Conservation (phyloP, 106 monocot species). For the Phalaenopsis aphrodite region DNA sequence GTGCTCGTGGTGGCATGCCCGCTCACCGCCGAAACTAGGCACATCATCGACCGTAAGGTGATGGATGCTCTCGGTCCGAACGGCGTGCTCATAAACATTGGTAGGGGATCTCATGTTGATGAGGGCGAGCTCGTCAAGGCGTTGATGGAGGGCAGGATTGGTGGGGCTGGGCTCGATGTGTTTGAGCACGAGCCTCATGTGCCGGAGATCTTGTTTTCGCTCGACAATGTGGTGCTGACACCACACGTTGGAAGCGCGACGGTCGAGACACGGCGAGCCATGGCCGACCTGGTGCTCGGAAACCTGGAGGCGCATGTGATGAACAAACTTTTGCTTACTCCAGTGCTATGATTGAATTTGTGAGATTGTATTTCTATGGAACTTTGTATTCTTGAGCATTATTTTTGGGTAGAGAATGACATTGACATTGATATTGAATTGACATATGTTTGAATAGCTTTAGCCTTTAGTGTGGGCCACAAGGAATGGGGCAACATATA, state of each 20-base stretch:
- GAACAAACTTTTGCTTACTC: slow-evolving; percentile 54
- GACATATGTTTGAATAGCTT: no score
- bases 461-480: no score
- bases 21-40: slow-evolving; percentile 37
- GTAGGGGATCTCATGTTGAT: slow-evolving; percentile 48
- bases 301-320: slow-evolving; percentile 55
- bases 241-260: slow-evolving; percentile 70
- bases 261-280: slow-evolving; percentile 36
- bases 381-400: no score
- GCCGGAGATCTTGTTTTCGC: slow-evolving; percentile 34
- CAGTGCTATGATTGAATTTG: slow-evolving; percentile 28
- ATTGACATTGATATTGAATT: no score
- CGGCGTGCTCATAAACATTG: slow-evolving; percentile 64
- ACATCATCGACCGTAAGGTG: slow-evolving; percentile 44
- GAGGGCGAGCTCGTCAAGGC: slow-evolving; percentile 56
- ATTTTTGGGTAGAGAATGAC: no score
- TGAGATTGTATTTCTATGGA: no score
- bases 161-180: slow-evolving; percentile 72
- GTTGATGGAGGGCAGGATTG: slow-evolving; percentile 42
- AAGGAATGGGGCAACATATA: no score
- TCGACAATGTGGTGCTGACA: slow-evolving; percentile 63
- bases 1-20: slow-evolving; percentile 55
- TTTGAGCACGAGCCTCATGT: slow-evolving; percentile 56
- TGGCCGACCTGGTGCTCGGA: slow-evolving; percentile 62
- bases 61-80: slow-evolving; percentile 43